Evolutionary conservation across 495 filamentous ascomycete genomes (phyloP), one percentile per base, ranked within the genome.

Genomic region (Aspergillus asperescens): DNA sequence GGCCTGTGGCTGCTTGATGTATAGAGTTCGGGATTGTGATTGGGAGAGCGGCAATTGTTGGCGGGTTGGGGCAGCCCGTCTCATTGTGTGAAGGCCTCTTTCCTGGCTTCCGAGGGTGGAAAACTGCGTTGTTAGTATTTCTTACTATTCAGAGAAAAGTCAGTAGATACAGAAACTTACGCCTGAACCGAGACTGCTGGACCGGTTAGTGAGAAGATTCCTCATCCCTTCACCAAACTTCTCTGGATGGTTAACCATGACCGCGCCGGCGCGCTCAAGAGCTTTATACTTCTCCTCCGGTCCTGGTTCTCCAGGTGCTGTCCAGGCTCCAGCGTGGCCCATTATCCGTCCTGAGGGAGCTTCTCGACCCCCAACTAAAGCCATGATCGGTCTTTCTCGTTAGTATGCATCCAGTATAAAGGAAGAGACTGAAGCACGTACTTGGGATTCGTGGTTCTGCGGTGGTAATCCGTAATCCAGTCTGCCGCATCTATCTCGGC

Each of bases 301-400:
- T 50, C 76, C 75, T 7, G 82, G 81, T 54, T 94, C 88, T 13
- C 84, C 84, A 7, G 80, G 72, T 0, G 81, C 75, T 25, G 79
- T 74, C 71, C 88, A 88, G 27, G 90, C 90, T 13, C 90, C 90
- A 12, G 89, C 87, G 67, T 95, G 90, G 16, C 90, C 90, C 89
- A 95, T 93, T 28, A 90, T 77, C n/a, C 79, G 77, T 1, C 86
- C 85, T 13, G 74, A 68, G 6, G 77, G 75, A 28, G 88, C 86
- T 28, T 82, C 68, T 27, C 84, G 61, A 1, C 90, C 90, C 23
- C 81, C 88, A 37, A 95, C 72, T 7, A 94, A 73, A 31, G 83
- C 90, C 62, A 88, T 83, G 20, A 95, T 88, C 0, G 90, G 90
- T 58, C 87, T 90, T 55, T 27, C 10, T 61, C 24, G 59, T 47